A percentile compares a stretch with the other conserved stretches of the same genome.
Evolutionary conservation across 2,329 filamentous ascomycete genomes (phyloP).

Genomic region (Ceratocystis albifundus): DNA sequence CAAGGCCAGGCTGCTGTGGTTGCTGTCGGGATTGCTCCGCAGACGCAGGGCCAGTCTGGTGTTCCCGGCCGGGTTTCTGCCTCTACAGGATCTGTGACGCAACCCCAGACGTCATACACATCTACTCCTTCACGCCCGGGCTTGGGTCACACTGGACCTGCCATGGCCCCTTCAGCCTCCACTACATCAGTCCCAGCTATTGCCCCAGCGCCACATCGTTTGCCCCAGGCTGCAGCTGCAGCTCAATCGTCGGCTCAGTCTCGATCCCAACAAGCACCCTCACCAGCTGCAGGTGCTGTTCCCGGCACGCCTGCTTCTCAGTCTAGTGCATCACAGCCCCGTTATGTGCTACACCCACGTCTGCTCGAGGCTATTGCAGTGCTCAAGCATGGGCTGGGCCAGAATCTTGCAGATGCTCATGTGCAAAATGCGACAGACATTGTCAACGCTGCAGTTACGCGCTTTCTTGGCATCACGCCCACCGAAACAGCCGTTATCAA

Average conservation of each 20-base stretch:
- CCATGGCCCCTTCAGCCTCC: not conserved
- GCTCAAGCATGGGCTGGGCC: slow-evolving; percentile 38
- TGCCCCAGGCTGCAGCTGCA: not conserved
- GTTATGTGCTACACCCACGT: slow-evolving; percentile 36
- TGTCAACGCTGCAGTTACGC: slow-evolving; percentile 43
- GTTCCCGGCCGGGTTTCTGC: slow-evolving; percentile 12
- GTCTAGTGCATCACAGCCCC: slow-evolving; percentile 21
- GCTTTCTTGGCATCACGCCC: slow-evolving; percentile 39
- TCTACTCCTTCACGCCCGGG: slow-evolving; percentile 10
- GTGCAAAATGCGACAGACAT: slow-evolving; percentile 37
- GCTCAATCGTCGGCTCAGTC: not conserved
- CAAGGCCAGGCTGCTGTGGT: slow-evolving; percentile 19
- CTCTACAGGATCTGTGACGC: not conserved
- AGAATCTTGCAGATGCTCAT: slow-evolving; percentile 36
- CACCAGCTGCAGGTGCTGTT: slow-evolving; percentile 14
- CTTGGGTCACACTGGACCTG: slow-evolving; percentile 5
- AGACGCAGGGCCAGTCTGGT: slow-evolving; percentile 18
- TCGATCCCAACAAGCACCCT: slow-evolving; percentile 16
- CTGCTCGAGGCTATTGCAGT: slow-evolving; percentile 35
- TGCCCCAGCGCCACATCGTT: not conserved
- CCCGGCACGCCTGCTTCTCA: slow-evolving; percentile 18
- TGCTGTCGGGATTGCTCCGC: slow-evolving; percentile 10
- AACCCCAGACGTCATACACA: slow-evolving; percentile 13
- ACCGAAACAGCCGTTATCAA: slow-evolving; percentile 33
- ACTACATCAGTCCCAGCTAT: not conserved